Conservation (phyloP, 441 rosid genomes). For the Gossypium davidsonii region DNA sequence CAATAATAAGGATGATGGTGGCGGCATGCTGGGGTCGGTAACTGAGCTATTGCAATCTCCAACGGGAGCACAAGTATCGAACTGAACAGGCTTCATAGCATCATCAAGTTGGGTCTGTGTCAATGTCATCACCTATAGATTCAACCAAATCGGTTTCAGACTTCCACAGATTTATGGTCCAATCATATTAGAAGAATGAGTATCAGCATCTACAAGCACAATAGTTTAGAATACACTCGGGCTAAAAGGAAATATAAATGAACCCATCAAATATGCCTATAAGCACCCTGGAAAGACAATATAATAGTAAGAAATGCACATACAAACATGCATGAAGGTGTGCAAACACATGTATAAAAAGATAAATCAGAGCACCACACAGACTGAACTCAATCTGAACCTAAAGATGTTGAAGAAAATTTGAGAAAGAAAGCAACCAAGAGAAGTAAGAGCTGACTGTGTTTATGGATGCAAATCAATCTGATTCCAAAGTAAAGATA, state of each 20-base stretch:
- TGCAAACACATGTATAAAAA: no score
- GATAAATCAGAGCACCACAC: no score
- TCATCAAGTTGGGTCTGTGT: conserved; percentile 88
- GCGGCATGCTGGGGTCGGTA: conserved; percentile 42
- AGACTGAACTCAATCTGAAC: no score
- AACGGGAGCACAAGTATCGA: conserved; percentile 56
- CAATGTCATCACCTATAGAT: conserved; percentile 64
- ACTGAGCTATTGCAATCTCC: conserved; percentile 53
- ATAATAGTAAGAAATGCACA: background rate
- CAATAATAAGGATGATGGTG: conserved; percentile 41
- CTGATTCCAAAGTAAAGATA: background rate
- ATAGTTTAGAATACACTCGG: background rate
- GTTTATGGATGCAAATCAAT: background rate
- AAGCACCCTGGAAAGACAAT: background rate
- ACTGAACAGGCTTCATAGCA: conserved; percentile 76
- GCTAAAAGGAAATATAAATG: background rate
- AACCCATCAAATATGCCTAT: background rate
- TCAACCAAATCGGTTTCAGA: conserved; percentile 18
- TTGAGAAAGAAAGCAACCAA: background rate
- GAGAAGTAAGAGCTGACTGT: background rate
- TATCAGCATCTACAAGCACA: background rate
- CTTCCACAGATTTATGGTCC: background rate
- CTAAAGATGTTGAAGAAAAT: no score
- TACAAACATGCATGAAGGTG: background rate
- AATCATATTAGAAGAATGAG: conserved; percentile 1